Conservation (phyloP, 1,284 basidiomycete genomes). For the Erythrobasidium hasegawianum region DNA sequence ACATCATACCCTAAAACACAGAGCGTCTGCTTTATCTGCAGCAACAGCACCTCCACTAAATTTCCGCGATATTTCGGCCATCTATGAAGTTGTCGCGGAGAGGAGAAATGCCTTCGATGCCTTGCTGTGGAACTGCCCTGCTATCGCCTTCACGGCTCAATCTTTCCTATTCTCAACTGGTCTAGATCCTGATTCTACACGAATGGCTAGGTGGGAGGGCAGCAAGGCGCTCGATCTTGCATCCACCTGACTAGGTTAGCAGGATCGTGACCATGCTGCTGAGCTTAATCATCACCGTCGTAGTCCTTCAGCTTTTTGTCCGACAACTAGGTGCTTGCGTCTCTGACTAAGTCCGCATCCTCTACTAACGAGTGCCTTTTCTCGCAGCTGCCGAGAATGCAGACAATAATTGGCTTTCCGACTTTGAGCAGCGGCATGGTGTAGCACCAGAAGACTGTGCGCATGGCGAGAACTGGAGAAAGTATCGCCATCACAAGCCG, state of each 20-base stretch:
- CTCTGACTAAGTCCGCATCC: no score
- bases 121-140: neutral
- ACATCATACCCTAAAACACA: no score
- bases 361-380: no score
- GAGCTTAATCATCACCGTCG: conserved; percentile 29
- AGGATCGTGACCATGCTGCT: conserved; percentile 36
- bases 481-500: neutral
- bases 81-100: conserved; percentile 21
- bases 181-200: neutral
- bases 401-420: conserved; percentile 5
- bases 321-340: conserved; percentile 28
- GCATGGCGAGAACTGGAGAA: conserved; percentile 27
- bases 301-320: conserved; percentile 35
- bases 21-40: neutral
- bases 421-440: conserved; percentile 19
- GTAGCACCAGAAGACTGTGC: conserved; percentile 23
- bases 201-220: no score
- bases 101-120: conserved; percentile 23
- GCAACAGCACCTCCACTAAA: conserved; percentile 4
- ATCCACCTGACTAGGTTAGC: neutral
- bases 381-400: conserved; percentile 20
- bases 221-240: no score
- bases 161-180: conserved; percentile 35
- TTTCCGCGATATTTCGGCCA: conserved; percentile 27
- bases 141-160: conserved; percentile 18